These are phyloP conservation scores for Cryptococcus sp. DNA, from an alignment of 1,284 basidiomycete genomes.

Conservation along the genomic window DNA sequence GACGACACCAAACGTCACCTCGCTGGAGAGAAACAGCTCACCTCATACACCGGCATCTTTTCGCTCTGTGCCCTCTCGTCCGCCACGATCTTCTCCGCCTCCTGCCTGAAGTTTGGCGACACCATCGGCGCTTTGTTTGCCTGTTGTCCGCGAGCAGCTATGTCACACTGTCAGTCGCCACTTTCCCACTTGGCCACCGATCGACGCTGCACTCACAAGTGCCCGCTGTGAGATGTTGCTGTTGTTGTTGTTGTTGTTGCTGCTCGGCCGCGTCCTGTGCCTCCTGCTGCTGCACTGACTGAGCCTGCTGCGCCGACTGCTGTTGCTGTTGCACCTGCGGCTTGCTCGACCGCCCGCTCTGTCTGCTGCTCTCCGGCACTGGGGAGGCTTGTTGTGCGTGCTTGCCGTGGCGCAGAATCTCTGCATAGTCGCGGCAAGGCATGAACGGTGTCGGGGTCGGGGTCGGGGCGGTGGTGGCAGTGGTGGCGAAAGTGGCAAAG, in stretches of 20 bases:
- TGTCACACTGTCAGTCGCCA: no score
- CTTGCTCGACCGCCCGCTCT: conserved; percentile 24
- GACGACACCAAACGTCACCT: conserved; percentile 2
- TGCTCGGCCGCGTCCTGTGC: conserved; percentile 36
- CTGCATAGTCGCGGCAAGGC: conserved; percentile 50
- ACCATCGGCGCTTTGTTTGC: conserved; percentile 30
- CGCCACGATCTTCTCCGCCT: conserved; percentile 70
- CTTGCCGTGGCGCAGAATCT: conserved; percentile 67
- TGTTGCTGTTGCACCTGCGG: conserved; percentile 18
- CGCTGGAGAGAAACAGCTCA: conserved; percentile 12
- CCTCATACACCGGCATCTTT: conserved; percentile 74
- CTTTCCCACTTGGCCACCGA: no score
- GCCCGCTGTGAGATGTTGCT: background rate
- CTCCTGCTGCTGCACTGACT: conserved; percentile 46
- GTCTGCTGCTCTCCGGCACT: conserved; percentile 26
- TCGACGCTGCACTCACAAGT: background rate
- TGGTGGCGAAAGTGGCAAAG: no score
- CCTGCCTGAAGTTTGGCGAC: conserved; percentile 55
- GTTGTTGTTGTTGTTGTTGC: background rate
- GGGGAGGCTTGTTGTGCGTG: conserved; percentile 64
- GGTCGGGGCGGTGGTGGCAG: background rate
- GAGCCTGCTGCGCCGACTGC: conserved; percentile 34
- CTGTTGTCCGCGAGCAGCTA: background rate
- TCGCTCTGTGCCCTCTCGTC: conserved; percentile 70
- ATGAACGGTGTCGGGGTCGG: conserved; percentile 9